Evolutionary conservation across 768 basidiomycete genomes (phyloP), one percentile per base, ranked within the genome.

Genomic region (Nevesoporus exiguus): DNA sequence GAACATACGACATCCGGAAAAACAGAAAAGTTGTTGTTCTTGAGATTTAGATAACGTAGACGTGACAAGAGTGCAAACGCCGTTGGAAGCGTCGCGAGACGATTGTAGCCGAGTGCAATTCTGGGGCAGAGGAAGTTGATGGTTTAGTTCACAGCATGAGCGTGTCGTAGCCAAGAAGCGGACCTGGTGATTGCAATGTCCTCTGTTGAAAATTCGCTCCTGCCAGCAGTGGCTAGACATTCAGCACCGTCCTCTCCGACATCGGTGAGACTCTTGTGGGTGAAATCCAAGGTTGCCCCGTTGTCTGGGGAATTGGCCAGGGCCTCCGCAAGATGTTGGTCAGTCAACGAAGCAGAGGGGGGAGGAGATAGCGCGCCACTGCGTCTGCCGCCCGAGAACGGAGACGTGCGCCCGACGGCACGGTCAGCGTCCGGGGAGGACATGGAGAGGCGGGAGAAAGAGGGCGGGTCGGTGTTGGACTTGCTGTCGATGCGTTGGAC

Each of bases 101-200:
- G 82, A 69, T 99, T 99, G 69, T 89, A 81, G 15, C 87, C 86
- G 25, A 99, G 76, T 9, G 97, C 86, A 56, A 99, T 83, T 65
- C 94, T 97, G 57, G 42, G 31, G 29, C 40, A 58, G 7, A 19
- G 39, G 30, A 39, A 33, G 30, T 30, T 6, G 42, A 34, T 47
- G 22, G 47, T 47, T 62, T 25, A 60, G 57, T 36, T 48, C 47
- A 47, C 13, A 47, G 34, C 2, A 47, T 13, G 45, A 46, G 49
- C 45, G 47, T 27, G 58, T 52, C 22, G 53, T 29, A 53, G 40
- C 51, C 49, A 41, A 44, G 46, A 29, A 33, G 64, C 78, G 45
- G 61, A 87, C 89, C 89, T 80, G 64, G 85, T 76, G 33, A 90
- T 77, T 15, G 74, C 66, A 56, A 78, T 76, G 40, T 81, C 80